Conservation (phyloP, 169 alveolate genomes). For the Plasmodium malariae region DNA sequence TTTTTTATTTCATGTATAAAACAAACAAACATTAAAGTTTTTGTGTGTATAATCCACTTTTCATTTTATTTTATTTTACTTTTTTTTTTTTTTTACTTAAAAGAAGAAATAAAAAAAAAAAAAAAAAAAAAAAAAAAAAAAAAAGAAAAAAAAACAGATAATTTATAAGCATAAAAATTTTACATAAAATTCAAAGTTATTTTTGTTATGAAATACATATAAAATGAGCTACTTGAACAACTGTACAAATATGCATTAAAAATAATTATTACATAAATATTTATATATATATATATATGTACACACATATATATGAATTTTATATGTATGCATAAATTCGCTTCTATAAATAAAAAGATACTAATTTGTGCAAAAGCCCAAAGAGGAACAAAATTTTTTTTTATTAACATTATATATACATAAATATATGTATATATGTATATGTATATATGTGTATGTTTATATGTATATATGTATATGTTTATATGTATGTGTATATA, state of each 20-base stretch:
- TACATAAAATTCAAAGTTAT: not conserved
- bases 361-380: too few species aligned
- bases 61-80: too few species aligned
- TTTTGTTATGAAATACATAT: not conserved
- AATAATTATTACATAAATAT: too few species aligned
- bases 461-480: not conserved
- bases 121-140: not conserved
- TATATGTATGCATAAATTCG: too few species aligned
- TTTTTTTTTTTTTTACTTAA: not conserved
- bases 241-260: not conserved
- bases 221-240: not conserved
- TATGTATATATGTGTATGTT: not conserved
- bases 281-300: not conserved
- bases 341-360: too few species aligned
- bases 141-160: too few species aligned
- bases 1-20: too few species aligned
- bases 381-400: too few species aligned
- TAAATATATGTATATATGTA: not conserved
- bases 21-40: too few species aligned
- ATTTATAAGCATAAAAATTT: conserved; percentile 3
- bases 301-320: not conserved
- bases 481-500: not conserved
- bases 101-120: too few species aligned
- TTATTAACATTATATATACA: too few species aligned
- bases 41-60: too few species aligned